Evolutionary conservation across 306 rosid genomes (phyloP), one percentile per base, ranked within the genome.

Genomic region (Pachyrhizus erosus): DNA sequence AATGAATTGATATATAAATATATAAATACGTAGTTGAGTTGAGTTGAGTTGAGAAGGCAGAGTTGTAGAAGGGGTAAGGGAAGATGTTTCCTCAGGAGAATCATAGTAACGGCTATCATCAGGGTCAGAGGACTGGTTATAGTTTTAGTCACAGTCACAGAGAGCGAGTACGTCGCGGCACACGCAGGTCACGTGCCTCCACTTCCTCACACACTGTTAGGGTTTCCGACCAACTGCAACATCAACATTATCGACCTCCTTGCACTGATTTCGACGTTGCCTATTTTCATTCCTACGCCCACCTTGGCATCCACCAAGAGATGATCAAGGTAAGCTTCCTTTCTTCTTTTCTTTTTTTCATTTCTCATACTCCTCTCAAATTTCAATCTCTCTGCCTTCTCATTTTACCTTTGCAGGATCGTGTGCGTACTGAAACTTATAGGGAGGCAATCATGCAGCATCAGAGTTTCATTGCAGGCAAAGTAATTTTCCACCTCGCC

Each of bases 301-400:
- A 96, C 86, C 96, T 96, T 49, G 99, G 99, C 17, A 92, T 96
- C 82, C 99, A 96, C 81, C 96, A 96, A 76, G 99, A 92, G 79
- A 96, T 96, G 99, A 93, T 96, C 86, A 96, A 96, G 99, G 99
- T 37, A 37, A 37, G 10, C 37, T 33, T 33, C 42, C 42, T 37
- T 92, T 61, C 23, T 2, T 39, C 24, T 61, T 11, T 20, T 76
- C 52, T 0, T 76, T 46, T 20, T 40, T 6, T 8, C 11, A 7
- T n/a, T n/a, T n/a, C n/a, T n/a, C n/a, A n/a, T n/a, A n/a, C n/a
- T n/a, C n/a, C 75, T 64, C 70, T 17, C 45, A 23, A 76, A 57
- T 48, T 66, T 43, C 18, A 2, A 7, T 5, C 5, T n/a, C n/a
- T n/a, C n/a, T n/a, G n/a, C n/a, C n/a, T n/a, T n/a, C n/a, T n/a